phyloP scores from a whole-genome alignment of 495 filamentous ascomycete genomes.

The Tuber microsphaerosporum region DNA sequence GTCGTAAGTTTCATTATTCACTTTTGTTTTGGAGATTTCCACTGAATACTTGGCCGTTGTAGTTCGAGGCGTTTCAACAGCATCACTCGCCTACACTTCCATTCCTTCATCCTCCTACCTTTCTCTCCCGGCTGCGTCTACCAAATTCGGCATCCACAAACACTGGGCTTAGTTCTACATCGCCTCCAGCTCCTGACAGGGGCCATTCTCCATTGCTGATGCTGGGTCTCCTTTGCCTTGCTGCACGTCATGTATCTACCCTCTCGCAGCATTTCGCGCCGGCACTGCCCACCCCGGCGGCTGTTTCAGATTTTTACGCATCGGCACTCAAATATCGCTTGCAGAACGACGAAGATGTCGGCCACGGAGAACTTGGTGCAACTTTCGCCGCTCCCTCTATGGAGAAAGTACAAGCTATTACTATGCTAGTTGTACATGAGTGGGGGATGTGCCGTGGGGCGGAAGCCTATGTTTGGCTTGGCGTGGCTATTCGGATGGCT shows the following conservation, averaged over 20 bases:
- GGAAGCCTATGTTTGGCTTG: conserved; percentile 71
- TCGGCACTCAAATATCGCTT: conserved; percentile 51
- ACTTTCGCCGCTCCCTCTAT: conserved; percentile 55
- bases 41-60: conserved; percentile 29
- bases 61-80: conserved; percentile 73
- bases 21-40: conserved; percentile 4
- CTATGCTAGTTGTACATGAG: conserved; percentile 79
- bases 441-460: conserved; percentile 70
- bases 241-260: conserved; percentile 66
- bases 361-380: conserved; percentile 48
- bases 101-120: conserved; percentile 72
- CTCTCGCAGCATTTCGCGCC: conserved; percentile 61
- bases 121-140: conserved; percentile 55
- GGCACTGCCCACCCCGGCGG: conserved; percentile 50
- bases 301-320: conserved; percentile 73
- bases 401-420: conserved; percentile 64
- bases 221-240: conserved; percentile 69
- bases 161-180: conserved; percentile 21
- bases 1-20: conserved; percentile 40
- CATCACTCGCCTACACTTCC: conserved; percentile 77
- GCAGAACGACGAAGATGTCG: conserved; percentile 36
- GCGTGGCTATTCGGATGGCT: conserved; percentile 61
- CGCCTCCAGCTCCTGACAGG: conserved; percentile 34
- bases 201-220: conserved; percentile 56
- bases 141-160: conserved; percentile 35